Evolutionary conservation across 192 early-diverging fungal genomes (phyloP).

Genomic region (Thamnidium elegans): DNA sequence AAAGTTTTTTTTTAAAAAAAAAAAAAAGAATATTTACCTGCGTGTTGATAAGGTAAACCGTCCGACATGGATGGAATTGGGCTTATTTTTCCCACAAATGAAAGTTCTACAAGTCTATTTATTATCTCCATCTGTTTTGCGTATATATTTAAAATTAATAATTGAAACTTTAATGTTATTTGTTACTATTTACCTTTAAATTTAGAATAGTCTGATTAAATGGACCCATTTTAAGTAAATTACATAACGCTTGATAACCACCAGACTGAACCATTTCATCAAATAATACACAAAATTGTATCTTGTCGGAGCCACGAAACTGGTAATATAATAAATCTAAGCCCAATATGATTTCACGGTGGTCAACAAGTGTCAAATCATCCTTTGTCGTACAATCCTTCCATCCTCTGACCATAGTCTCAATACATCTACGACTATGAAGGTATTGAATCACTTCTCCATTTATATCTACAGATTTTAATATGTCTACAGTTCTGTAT

Average conservation of each 20-base stretch:
- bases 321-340: conserved; percentile 32
- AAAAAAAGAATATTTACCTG: conserved; percentile 31
- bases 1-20: background rate
- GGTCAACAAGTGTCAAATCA: background rate
- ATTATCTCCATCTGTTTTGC: conserved; percentile 2
- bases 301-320: conserved; percentile 26
- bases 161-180: no score
- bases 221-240: conserved; percentile 39
- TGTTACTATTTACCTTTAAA: conserved; percentile 37
- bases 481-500: conserved; percentile 22
- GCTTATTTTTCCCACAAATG: conserved; percentile 47
- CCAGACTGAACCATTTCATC: conserved; percentile 42
- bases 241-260: conserved; percentile 44
- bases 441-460: conserved; percentile 27
- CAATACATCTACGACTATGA: conserved; percentile 21
- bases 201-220: conserved; percentile 40
- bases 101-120: conserved; percentile 39
- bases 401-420: conserved; percentile 7
- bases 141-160: background rate
- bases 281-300: conserved; percentile 40
- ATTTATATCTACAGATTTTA: conserved; percentile 18
- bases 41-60: conserved; percentile 55
- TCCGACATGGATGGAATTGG: conserved; percentile 38
- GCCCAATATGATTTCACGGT: conserved; percentile 15
- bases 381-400: conserved; percentile 1